Base-by-base conservation (phyloP, 345 rosid genomes). In the Eucalyptus globulus region DNA sequence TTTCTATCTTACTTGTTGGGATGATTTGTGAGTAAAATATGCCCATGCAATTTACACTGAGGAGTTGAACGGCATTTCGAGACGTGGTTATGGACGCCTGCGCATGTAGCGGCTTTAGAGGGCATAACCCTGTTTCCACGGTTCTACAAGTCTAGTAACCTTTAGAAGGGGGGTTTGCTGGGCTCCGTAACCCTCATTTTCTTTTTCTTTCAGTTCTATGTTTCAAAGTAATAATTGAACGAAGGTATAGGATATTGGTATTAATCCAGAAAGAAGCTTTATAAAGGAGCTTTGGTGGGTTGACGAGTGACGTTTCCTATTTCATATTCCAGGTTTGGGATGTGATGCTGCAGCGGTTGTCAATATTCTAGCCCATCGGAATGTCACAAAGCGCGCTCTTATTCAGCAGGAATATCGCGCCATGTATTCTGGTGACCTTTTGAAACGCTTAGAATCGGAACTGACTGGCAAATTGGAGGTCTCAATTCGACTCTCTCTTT, bases 391-490 rank as follows among this genome's bases (percentile, higher is more conserved):
- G 72, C 96, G 97, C 43, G 72, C 91, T 60, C 91, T 88, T 87
- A 96, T 96, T 91, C 95, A 92, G 89, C 92, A 91, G 5, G 97
- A 96, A 91, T 96, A 95, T 88, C 88, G 58, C 65, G 44, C 93
- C 83, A 91, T 93, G 91, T 94, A 93, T 88, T 90, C 92, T 19
- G 94, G 92, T 10, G 95, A 93, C 83, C 86, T 95, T 87, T 40
- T 87, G 54, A 93, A 91, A 90, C 95, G 96, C 87, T 89, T 96
- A 91, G 29, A 88, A 31, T 93, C 95, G 9, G 97, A 96, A 92
- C 96, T 95, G 53, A 90, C 87, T 10, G 98, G 98, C 65, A 91
- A 94, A 88, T 40, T 94, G 37, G 95, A 96, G 96, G 95, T 96
- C 91, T 49, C 54, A 21, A 45, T 89, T 86, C 47, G n/a, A n/a